Evolutionary conservation across 805 yeast species (phyloP), one percentile per base, ranked within the genome.

Genomic region (Nakazawaea pomicola): DNA sequence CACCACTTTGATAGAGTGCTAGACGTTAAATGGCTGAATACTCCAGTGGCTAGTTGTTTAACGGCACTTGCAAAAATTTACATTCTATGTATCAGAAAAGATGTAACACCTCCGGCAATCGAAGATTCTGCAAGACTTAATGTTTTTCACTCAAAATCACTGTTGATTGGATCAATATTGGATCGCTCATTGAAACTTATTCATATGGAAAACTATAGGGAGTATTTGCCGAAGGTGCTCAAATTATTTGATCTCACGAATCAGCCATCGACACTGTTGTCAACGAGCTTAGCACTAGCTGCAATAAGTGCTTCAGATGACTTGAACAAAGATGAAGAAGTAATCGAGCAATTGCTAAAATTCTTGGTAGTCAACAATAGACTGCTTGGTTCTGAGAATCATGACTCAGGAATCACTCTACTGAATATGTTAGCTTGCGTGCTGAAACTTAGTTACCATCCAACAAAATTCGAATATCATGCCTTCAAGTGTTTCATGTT

Each of bases 391-490:
- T 15, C 29, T 6, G 14, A 14, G 5, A 7, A 23, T n/a, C 24
- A 17, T 17, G 32, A 35, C 6, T 27, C 25, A 4, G 25, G 24
- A 12, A 27, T 17, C 12, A 11, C 21, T 17, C 27, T 35, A 17
- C 18, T 23, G 4, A 35, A 35, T 35, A 17, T 35, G 10, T 18
- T 35, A 6, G n/a, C 23, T 15, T 35, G 17, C 18, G 15, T 27
- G 18, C 32, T n/a, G 2, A 24, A 18, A 17, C 27, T 33, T 8
- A 21, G 17, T 15, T 23, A 33, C 6, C 16, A 23, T 23, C 36
- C 32, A 16, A 35, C 38, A 3, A 25, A 35, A 12, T 35, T 35
- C 18, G 32, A 35, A n/a, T 27, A 17, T 35, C 31, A 17, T 17
- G 23, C 18, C 3, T 23, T 30, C 29, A 16, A 38, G 32, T 23